Percentiles rank a stretch among this genome's conserved stretches.
These are phyloP conservation scores for Aspergillus caelatus DNA, from an alignment of 2,329 filamentous ascomycete species.

Conservation along the genomic window DNA sequence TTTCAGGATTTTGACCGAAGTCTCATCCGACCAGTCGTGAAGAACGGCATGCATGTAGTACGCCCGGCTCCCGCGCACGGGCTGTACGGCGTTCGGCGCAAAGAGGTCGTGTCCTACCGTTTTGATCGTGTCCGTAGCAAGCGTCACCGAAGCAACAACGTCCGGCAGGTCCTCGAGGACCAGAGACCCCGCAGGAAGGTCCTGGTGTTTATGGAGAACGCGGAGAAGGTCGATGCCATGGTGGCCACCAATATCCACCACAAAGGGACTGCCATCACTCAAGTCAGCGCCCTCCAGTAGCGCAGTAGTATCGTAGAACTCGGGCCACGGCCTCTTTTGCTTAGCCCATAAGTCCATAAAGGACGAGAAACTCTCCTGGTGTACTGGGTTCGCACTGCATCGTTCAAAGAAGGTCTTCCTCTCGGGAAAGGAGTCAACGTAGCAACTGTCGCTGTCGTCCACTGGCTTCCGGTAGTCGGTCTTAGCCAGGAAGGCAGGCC, in stretches of 20 bases:
- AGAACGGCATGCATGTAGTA: constrained; percentile 18
- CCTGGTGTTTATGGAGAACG: neutral
- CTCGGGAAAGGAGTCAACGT: neutral
- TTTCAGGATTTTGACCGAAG: constrained; percentile 34
- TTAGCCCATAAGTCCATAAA: neutral
- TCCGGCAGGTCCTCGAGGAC: neutral
- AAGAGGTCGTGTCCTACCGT: neutral
- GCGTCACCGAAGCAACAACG: neutral
- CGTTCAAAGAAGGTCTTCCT: neutral
- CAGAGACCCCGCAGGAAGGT: neutral
- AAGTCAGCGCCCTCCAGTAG: neutral
- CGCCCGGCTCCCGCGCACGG: constrained; percentile 22
- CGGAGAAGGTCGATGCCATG: neutral
- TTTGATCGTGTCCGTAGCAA: neutral
- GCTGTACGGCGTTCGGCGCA: neutral
- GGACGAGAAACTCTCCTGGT: neutral
- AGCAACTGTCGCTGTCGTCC: neutral
- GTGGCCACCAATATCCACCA: neutral
- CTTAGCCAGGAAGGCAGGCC: neutral
- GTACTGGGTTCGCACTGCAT: neutral
- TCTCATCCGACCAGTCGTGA: constrained; percentile 37
- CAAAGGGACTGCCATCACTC: neutral
- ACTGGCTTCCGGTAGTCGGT: neutral
- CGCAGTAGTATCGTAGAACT: neutral
- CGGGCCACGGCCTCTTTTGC: neutral